A percentile compares a stretch with the other conserved stretches of the same genome.
These are phyloP conservation scores for Teunomyces funiuensis DNA, from an alignment of 805 yeast species.

Conservation along the genomic window DNA sequence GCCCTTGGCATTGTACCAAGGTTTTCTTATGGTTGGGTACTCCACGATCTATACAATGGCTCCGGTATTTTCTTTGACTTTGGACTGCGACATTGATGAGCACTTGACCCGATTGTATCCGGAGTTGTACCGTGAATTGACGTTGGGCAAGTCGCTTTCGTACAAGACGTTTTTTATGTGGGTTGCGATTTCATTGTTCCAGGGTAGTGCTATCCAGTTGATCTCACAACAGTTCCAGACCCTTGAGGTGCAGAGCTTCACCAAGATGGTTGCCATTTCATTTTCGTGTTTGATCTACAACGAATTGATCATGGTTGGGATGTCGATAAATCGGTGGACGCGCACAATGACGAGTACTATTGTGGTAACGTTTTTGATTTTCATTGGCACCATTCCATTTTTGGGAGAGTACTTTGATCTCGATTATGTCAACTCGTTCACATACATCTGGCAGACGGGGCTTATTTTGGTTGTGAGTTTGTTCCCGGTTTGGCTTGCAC, in stretches of 20 bases:
- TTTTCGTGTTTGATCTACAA: slow-evolving; percentile 78
- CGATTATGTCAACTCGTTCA: slow-evolving; percentile 52
- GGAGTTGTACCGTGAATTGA: slow-evolving; percentile 88
- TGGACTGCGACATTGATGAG: slow-evolving; percentile 89
- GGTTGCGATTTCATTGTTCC: slow-evolving; percentile 87
- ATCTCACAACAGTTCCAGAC: slow-evolving; percentile 78
- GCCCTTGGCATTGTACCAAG: slow-evolving; percentile 92
- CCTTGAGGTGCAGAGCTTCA: slow-evolving; percentile 51
- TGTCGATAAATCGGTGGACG: slow-evolving; percentile 92
- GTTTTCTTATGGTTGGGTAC: slow-evolving; percentile 98
- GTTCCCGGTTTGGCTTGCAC: slow-evolving; percentile 86
- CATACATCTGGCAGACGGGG: slow-evolving; percentile 68
- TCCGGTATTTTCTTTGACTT: slow-evolving; percentile 90
- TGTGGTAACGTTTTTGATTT: slow-evolving; percentile 64
- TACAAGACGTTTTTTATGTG: slow-evolving; percentile 87
- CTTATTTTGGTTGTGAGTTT: slow-evolving; percentile 68
- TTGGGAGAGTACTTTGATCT: slow-evolving; percentile 85
- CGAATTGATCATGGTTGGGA: slow-evolving; percentile 90
- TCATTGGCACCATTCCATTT: slow-evolving; percentile 77
- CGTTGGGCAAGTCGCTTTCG: slow-evolving; percentile 82
- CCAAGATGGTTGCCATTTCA: slow-evolving; percentile 79
- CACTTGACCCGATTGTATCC: slow-evolving; percentile 88
- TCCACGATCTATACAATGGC: slow-evolving; percentile 98
- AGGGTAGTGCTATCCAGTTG: slow-evolving; percentile 83
- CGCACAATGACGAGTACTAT: slow-evolving; percentile 72